phyloP scores from a whole-genome alignment of 768 basidiomycete species.

The Pisolithus tinctorius region DNA sequence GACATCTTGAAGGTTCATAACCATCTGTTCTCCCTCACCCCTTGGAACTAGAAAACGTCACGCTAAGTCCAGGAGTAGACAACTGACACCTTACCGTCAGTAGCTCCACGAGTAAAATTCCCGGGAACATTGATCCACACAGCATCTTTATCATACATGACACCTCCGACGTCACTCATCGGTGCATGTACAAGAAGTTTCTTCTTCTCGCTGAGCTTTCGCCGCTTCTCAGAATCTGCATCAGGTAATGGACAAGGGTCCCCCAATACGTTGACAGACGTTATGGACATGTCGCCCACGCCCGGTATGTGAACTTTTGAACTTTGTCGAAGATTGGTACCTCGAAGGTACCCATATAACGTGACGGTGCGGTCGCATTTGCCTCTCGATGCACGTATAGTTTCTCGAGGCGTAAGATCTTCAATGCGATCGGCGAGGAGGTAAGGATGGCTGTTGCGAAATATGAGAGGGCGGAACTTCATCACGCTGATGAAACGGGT shows the following conservation, averaged over 20 bases:
- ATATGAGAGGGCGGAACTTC: conserved; percentile 96
- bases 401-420: conserved; percentile 87
- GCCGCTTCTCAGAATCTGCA: conserved; percentile 80
- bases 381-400: conserved; percentile 67
- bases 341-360: conserved; percentile 90
- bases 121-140: conserved; percentile 98
- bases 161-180: conserved; percentile 97
- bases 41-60: conserved; percentile 46
- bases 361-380: conserved; percentile 94
- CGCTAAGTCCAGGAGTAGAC: neutral
- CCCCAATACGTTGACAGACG: conserved; percentile 65
- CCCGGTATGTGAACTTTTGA: conserved; percentile 91
- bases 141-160: conserved; percentile 96
- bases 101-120: conserved; percentile 77
- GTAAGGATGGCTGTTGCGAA: conserved; percentile 93
- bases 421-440: conserved; percentile 92
- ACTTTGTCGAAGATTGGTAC: conserved; percentile 73
- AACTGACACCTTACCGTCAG: conserved; percentile 41
- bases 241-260: conserved; percentile 96
- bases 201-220: conserved; percentile 93
- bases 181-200: conserved; percentile 90
- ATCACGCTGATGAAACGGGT: conserved; percentile 95
- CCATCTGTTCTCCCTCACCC: conserved; percentile 97
- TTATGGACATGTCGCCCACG: conserved; percentile 81
- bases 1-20: conserved; percentile 92